Conservation (phyloP, 148 eudicot species). For the Chenopodium berlandieri region DNA sequence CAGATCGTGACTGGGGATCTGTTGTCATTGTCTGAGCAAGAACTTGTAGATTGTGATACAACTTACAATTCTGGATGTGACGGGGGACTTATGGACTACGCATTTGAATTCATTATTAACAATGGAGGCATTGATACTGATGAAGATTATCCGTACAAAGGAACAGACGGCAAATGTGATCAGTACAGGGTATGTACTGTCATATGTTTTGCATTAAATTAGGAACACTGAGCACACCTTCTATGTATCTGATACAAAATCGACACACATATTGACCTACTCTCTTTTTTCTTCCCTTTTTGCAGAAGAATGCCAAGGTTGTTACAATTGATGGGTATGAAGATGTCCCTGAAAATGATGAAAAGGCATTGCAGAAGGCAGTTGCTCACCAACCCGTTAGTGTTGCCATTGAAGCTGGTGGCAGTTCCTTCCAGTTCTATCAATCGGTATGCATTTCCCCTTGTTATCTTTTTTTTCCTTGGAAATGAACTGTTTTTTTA, state of each 20-base stretch:
- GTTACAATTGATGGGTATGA: slow-evolving; percentile 74
- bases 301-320: slow-evolving; percentile 70
- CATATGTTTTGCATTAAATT: not conserved
- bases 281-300: not conserved
- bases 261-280: slow-evolving; percentile 1
- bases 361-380: slow-evolving; percentile 70
- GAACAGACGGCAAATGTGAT: slow-evolving; percentile 56
- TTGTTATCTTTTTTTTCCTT: not conserved
- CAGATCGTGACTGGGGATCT: slow-evolving; percentile 67
- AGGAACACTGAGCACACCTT: not conserved
- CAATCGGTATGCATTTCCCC: slow-evolving; percentile 46
- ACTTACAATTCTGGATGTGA: slow-evolving; percentile 58
- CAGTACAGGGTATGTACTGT: slow-evolving; percentile 40
- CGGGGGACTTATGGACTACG: slow-evolving; percentile 84
- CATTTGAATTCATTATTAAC: slow-evolving; percentile 60
- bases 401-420: slow-evolving; percentile 85
- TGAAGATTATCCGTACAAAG: slow-evolving; percentile 74
- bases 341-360: slow-evolving; percentile 68
- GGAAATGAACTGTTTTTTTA: not conserved
- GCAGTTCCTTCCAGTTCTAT: slow-evolving; percentile 72
- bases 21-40: slow-evolving; percentile 68
- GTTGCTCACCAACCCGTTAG: slow-evolving; percentile 76
- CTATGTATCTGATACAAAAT: not conserved
- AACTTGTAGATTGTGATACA: slow-evolving; percentile 73
- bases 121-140: slow-evolving; percentile 81